Evolutionary conservation across 495 filamentous ascomycete genomes (phyloP).

Genomic region (Talaromyces nanjingensis): DNA sequence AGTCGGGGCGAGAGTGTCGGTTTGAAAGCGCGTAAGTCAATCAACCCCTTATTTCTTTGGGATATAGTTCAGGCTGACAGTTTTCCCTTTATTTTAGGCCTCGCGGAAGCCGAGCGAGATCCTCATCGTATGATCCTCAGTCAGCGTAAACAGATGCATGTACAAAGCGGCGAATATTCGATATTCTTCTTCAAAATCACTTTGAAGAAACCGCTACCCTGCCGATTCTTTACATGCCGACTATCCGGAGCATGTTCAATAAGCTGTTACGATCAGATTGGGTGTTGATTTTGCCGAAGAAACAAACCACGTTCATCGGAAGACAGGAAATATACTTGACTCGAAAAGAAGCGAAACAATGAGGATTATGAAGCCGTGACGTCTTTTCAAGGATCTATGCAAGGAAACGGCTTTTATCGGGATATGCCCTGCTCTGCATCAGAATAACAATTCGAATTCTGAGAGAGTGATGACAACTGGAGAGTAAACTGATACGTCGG

Average conservation of each 20-base stretch:
- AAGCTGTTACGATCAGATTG: no score
- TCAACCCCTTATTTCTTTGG: conserved; percentile 10
- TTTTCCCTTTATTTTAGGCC: conserved; percentile 18
- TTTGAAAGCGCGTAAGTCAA: conserved; percentile 78
- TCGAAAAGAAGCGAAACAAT: background rate
- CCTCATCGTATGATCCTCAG: conserved; percentile 35
- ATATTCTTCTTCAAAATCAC: conserved; percentile 16
- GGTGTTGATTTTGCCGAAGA: background rate
- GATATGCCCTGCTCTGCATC: no score
- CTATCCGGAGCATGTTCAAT: no score
- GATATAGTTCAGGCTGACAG: background rate
- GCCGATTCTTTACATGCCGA: no score
- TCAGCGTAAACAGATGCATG: conserved; percentile 30
- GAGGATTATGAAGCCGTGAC: no score
- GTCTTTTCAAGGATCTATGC: no score
- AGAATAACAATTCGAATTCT: no score
- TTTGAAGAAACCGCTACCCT: no score
- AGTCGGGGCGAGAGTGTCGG: conserved; percentile 75
- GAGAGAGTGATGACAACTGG: background rate
- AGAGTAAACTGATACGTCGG: background rate
- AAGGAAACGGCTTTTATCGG: no score
- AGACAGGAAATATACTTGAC: background rate
- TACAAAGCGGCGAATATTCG: background rate
- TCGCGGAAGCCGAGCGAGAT: conserved; percentile 28
- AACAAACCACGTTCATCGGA: background rate